Evolutionary conservation across 2,329 filamentous ascomycete species (phyloP), one percentile per base, ranked within the genome.

Genomic region (Phyllosticta citrichinensis): DNA sequence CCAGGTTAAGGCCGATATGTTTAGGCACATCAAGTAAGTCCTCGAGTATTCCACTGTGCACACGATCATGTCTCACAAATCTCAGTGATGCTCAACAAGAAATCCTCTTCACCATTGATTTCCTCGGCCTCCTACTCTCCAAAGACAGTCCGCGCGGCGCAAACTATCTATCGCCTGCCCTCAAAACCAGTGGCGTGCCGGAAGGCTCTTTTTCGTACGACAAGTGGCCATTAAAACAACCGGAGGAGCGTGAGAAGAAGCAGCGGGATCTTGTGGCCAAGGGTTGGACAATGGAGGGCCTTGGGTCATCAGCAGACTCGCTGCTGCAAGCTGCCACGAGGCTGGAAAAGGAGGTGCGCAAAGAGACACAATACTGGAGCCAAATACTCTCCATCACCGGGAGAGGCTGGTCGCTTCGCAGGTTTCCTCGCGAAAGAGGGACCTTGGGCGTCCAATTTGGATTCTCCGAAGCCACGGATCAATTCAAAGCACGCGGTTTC

Each of bases 301-400:
- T 96, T 65, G 86, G 88, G 67, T 82, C 83, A 35, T 86, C 88
- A 3, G 86, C 90, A 1, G 87, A 89, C 66, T 86, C 86, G 40
- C 82, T 96, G 22, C 76, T 91, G 14, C 81, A 84, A 10, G 87
- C 91, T 4, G 87, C 89, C 0, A 80, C 81, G 25, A 82, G 89
- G 51, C 76, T 99, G 12, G 83, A 90, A 66, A 83, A 82, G 11
- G 92, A 96, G 71, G 87, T 95, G 35, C 81, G 83, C 10, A 83
- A 85, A 30, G 94, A 99, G 76, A 87, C 86, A 1, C 87, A 82
- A 67, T 99, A 96, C 73, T 99, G 94, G 94, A 83, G 88, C 60
- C 87, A 96, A 67, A 83, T 97, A 2, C 77, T 96, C 55, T 83
- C 85, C 10, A 85, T 97, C 53, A 91, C 87, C 65, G 84, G 91